A percentile compares a stretch with the other conserved stretches of the same genome.
These are phyloP conservation scores for Aspergillus vadensis DNA, from an alignment of 2,329 filamentous ascomycete genomes.

Conservation along the genomic window DNA sequence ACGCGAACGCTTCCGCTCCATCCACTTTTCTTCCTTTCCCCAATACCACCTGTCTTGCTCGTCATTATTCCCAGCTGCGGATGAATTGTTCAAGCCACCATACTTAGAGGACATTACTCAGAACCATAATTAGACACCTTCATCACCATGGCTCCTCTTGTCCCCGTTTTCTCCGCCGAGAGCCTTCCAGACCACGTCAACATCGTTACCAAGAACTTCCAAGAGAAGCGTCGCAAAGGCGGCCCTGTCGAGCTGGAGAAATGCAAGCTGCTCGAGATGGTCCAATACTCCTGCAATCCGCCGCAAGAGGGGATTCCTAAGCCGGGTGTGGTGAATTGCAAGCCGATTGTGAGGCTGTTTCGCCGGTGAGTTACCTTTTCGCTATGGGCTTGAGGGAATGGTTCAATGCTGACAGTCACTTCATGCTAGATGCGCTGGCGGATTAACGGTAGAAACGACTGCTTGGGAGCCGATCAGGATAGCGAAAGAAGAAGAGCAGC, in stretches of 20 bases:
- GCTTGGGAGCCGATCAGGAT: constrained; percentile 54
- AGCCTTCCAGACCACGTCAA: constrained; percentile 56
- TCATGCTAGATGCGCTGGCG: constrained; percentile 48
- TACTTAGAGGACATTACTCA: neutral
- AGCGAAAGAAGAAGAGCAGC: constrained; percentile 39
- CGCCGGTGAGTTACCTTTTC: constrained; percentile 47
- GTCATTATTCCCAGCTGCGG: neutral
- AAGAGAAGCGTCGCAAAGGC: constrained; percentile 56
- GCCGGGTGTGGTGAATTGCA: constrained; percentile 53
- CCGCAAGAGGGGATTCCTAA: constrained; percentile 45
- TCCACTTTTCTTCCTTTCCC: neutral
- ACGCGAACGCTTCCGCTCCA: constrained; percentile 3
- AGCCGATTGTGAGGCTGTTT: constrained; percentile 61
- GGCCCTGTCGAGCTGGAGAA: constrained; percentile 53
- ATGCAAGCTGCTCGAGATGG: constrained; percentile 61
- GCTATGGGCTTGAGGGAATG: neutral
- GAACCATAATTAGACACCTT: neutral
- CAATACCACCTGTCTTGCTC: neutral
- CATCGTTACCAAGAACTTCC: constrained; percentile 45
- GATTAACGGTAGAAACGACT: constrained; percentile 64
- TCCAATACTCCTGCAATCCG: constrained; percentile 65
- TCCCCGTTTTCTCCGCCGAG: constrained; percentile 55
- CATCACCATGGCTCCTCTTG: constrained; percentile 57
- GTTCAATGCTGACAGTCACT: constrained; percentile 12
- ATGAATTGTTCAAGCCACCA: neutral